Evolutionary conservation across 352 stramenopile species (phyloP), one percentile per base, ranked within the genome.

Genomic region (Phytophthora pseudosyringae): DNA sequence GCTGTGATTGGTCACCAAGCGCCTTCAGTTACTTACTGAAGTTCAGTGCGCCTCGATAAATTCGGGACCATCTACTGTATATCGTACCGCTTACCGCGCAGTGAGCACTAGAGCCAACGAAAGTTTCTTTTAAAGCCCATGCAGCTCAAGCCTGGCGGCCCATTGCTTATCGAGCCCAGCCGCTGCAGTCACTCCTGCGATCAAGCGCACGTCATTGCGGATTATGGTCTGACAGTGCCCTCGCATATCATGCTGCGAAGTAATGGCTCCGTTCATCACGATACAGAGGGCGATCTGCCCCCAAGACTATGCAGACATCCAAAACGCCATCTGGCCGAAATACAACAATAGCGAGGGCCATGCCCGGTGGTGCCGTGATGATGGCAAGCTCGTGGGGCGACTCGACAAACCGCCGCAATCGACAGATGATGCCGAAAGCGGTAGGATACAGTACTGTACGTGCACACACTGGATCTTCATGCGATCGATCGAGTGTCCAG

Each of bases 381-480:
- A 64, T 64, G 56, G 45, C 56, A 50, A 12, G 13, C 29, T 52
- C 16, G 26, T 35, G 29, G 28, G 1, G 6, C 5, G 31, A 28
- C 12, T 36, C 53, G 2, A 18, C 51, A 26, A 38, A 18, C 26
- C 9, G 55, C 55, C 55, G 36, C 44, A 52, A 63, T 63, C 55
- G 26, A n/a, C 13, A 53, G 31, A 10, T 59, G 39, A 50, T 48
- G 52, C 52, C 46, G 35, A 3, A 8, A 46, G 11, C 10, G 26
- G 32, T 55, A 25, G 50, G 21, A 21, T 21, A 21, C 21, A 21
- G 21, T 21, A 21, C n/a, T n/a, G n/a, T n/a, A n/a, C n/a, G n/a
- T n/a, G n/a, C n/a, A n/a, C 21, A 21, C 2, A 21, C 51, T 59
- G 51, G 51, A 59, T 59, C 51, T 59, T 59, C 50, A 48, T 32